A percentile compares a stretch with the other conserved stretches of the same genome.
These are phyloP conservation scores for Candida corydali DNA, from an alignment of 805 yeast species.

Conservation along the genomic window DNA sequence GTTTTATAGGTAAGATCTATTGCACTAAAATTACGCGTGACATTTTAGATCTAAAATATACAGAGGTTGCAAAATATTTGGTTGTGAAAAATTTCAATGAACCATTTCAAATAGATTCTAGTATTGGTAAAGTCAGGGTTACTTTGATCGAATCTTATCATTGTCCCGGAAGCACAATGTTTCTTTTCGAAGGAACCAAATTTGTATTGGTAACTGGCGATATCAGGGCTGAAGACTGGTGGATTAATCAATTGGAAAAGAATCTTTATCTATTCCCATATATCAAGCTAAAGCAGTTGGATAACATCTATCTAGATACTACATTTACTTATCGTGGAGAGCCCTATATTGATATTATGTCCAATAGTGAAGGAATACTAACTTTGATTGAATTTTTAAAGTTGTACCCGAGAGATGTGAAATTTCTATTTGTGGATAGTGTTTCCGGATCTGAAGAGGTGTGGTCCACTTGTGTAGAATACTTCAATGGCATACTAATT, in stretches of 20 bases:
- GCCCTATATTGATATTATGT: constrained; percentile 43
- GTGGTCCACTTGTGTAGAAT: constrained; percentile 35
- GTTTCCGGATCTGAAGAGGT: constrained; percentile 52
- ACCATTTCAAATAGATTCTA: constrained; percentile 15
- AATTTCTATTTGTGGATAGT: constrained; percentile 37
- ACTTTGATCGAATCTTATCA: constrained; percentile 50
- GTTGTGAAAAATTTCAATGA: constrained; percentile 17
- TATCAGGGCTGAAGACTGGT: constrained; percentile 52
- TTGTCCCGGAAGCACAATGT: constrained; percentile 59
- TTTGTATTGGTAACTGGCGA: constrained; percentile 55
- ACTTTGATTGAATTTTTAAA: constrained; percentile 28
- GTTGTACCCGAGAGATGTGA: constrained; percentile 39
- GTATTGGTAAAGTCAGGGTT: constrained; percentile 19
- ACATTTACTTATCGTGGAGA: constrained; percentile 48
- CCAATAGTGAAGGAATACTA: constrained; percentile 39
- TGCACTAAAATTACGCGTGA: constrained; percentile 37
- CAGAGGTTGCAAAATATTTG: constrained; percentile 16
- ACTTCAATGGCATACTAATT: constrained; percentile 16
- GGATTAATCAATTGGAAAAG: constrained; percentile 31
- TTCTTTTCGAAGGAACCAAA: constrained; percentile 34
- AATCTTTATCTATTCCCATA: constrained; percentile 43
- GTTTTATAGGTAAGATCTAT: constrained; percentile 39
- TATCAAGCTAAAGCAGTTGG: constrained; percentile 23
- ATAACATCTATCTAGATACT: constrained; percentile 53
- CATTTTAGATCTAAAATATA: constrained; percentile 17